A percentile compares a stretch with the other conserved stretches of the same genome.
Evolutionary conservation across 495 filamentous ascomycete species (phyloP).

Genomic region (Hypoxylon perforatum): DNA sequence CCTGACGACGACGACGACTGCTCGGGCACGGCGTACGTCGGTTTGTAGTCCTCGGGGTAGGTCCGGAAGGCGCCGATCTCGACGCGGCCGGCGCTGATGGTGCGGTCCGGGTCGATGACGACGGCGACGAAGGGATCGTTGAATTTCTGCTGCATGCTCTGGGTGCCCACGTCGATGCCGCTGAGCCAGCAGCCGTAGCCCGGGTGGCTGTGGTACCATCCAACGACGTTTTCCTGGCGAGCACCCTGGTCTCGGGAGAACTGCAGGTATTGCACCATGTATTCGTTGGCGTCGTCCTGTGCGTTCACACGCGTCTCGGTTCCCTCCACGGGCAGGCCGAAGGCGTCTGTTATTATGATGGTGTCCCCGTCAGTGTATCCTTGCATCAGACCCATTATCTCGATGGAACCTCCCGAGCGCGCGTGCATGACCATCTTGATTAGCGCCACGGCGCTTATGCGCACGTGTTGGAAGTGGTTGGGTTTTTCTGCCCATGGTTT

Average conservation of each 20-base stretch:
- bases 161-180: slow-evolving; percentile 93
- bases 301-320: slow-evolving; percentile 98
- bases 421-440: slow-evolving; percentile 99
- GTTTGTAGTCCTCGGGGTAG: slow-evolving; percentile 79
- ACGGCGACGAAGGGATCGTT: slow-evolving; percentile 94
- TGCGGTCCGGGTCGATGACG: slow-evolving; percentile 97
- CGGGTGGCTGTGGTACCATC: slow-evolving; percentile 98
- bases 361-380: slow-evolving; percentile 86
- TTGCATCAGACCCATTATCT: slow-evolving; percentile 99
- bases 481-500: slow-evolving; percentile 86
- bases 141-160: slow-evolving; percentile 82
- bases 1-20: slow-evolving; percentile 58
- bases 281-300: slow-evolving; percentile 93
- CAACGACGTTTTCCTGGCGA: slow-evolving; percentile 89
- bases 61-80: slow-evolving; percentile 98
- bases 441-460: slow-evolving; percentile 91
- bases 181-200: slow-evolving; percentile 99
- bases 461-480: slow-evolving; percentile 90
- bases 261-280: slow-evolving; percentile 87
- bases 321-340: slow-evolving; percentile 94
- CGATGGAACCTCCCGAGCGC: slow-evolving; percentile 86
- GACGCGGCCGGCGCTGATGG: slow-evolving; percentile 92
- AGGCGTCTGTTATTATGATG: slow-evolving; percentile 93
- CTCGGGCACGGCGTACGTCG: slow-evolving; percentile 9
- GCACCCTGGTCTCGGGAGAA: slow-evolving; percentile 74